Percentiles rank a stretch among this genome's conserved stretches.
phyloP scores from a whole-genome alignment of 2,329 filamentous ascomycete species.

The Xylariaceae sp. region DNA sequence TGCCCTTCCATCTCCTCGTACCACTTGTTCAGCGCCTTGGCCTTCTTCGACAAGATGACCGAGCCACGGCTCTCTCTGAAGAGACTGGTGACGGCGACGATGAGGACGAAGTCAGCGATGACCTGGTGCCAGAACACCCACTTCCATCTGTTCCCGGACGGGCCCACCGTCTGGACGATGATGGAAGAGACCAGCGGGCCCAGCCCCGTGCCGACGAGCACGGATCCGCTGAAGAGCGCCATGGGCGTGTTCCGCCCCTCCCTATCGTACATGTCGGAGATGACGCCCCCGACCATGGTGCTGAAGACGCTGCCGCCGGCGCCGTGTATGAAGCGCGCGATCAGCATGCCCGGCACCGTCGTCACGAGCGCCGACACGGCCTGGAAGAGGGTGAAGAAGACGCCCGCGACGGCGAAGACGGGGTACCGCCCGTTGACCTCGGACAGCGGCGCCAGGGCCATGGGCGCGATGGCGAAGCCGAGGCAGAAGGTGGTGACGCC shows the following conservation, averaged over 20 bases:
- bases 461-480: conserved; percentile 78
- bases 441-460: conserved; percentile 81
- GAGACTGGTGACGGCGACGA: conserved; percentile 59
- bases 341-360: conserved; percentile 65
- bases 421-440: conserved; percentile 84
- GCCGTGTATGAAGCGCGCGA: conserved; percentile 71
- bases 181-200: conserved; percentile 69
- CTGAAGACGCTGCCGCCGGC: conserved; percentile 74
- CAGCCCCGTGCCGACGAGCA: conserved; percentile 71
- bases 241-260: conserved; percentile 81
- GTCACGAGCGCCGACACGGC: conserved; percentile 67
- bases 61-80: conserved; percentile 80
- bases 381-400: conserved; percentile 66
- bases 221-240: conserved; percentile 77
- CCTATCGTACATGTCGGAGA: conserved; percentile 78
- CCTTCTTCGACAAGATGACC: conserved; percentile 73
- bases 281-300: conserved; percentile 87
- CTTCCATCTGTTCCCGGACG: conserved; percentile 51
- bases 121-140: conserved; percentile 89
- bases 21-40: conserved; percentile 67
- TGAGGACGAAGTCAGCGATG: conserved; percentile 60
- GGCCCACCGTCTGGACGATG: conserved; percentile 56
- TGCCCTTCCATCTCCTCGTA: conserved; percentile 66
- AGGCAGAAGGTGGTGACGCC: conserved; percentile 78
- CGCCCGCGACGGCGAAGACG: conserved; percentile 69